These are phyloP conservation scores for Gossypium trilobum DNA, from an alignment of 441 rosid genomes.

Conservation along the genomic window DNA sequence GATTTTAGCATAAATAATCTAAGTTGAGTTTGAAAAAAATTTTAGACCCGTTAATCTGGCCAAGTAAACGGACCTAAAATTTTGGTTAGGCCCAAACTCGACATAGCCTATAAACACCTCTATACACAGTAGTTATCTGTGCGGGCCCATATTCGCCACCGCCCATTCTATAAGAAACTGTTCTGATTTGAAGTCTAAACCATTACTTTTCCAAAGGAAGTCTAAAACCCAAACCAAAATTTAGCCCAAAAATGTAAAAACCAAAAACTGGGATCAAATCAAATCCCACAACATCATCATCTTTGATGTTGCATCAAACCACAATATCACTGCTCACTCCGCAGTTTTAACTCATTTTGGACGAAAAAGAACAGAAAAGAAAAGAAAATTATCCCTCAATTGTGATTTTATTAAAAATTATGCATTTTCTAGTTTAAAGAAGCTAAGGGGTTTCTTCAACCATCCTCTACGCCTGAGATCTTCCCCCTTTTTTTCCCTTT, in stretches of 20 bases:
- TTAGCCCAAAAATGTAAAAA: not conserved
- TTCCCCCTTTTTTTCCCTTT: not conserved
- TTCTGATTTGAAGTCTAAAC: not conserved
- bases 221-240: not conserved
- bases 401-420: not conserved
- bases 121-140: not conserved
- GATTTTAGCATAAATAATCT: too few species aligned
- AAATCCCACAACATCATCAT: not conserved
- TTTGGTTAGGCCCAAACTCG: too few species aligned
- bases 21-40: rapidly evolving
- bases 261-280: not conserved
- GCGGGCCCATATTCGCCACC: not conserved
- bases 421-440: not conserved
- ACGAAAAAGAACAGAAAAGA: not conserved
- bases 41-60: too few species aligned
- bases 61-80: too few species aligned
- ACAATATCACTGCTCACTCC: not conserved
- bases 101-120: too few species aligned
- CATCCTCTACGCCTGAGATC: not conserved
- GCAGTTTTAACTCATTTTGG: not conserved
- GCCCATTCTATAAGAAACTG: not conserved
- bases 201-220: not conserved
- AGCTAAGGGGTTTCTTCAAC: slow-evolving; percentile 21
- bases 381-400: not conserved
- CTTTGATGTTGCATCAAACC: not conserved